Conservation (phyloP, 441 rosid genomes). For the Hypseocharis bilobata region DNA sequence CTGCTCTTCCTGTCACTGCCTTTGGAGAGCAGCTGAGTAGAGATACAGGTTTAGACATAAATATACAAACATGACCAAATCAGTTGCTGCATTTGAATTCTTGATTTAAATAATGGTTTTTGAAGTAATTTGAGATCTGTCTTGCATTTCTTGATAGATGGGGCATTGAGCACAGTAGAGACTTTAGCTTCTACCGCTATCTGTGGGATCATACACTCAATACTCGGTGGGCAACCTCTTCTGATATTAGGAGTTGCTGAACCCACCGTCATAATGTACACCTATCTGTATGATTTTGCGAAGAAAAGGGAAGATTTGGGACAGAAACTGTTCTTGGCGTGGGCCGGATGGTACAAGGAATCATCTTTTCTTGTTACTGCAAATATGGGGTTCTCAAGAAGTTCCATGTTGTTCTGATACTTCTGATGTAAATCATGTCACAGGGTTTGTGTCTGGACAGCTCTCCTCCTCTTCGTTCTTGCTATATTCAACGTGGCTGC, state of each 20-base stretch:
- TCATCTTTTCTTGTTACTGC: neutral
- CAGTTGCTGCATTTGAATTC: too few relatives aligned
- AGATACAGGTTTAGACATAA: conserved; percentile 81
- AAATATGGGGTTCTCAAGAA: neutral
- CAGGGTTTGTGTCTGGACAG: conserved; percentile 90
- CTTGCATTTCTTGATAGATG: conserved; percentile 39
- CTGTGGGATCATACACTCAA: conserved; percentile 72
- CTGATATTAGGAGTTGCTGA: conserved; percentile 80
- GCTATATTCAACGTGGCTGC: conserved; percentile 59
- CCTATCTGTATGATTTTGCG: conserved; percentile 67
- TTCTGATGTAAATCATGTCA: neutral
- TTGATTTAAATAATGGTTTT: too few relatives aligned
- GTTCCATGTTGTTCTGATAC: too few relatives aligned
- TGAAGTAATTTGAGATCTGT: too few relatives aligned
- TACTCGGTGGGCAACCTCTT: conserved; percentile 81
- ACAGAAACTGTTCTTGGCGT: conserved; percentile 53
- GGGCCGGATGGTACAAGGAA: conserved; percentile 65
- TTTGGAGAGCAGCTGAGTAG: conserved; percentile 81
- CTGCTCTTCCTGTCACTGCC: conserved; percentile 81
- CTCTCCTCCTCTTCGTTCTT: conserved; percentile 52
- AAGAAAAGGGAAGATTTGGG: conserved; percentile 54
- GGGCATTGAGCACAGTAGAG: conserved; percentile 68
- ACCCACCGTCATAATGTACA: conserved; percentile 82
- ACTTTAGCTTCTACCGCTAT: conserved; percentile 72
- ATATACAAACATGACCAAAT: too few relatives aligned